Evolutionary conservation across 495 filamentous ascomycete species (phyloP).

Genomic region (Friedmanniomyces endolithicus): DNA sequence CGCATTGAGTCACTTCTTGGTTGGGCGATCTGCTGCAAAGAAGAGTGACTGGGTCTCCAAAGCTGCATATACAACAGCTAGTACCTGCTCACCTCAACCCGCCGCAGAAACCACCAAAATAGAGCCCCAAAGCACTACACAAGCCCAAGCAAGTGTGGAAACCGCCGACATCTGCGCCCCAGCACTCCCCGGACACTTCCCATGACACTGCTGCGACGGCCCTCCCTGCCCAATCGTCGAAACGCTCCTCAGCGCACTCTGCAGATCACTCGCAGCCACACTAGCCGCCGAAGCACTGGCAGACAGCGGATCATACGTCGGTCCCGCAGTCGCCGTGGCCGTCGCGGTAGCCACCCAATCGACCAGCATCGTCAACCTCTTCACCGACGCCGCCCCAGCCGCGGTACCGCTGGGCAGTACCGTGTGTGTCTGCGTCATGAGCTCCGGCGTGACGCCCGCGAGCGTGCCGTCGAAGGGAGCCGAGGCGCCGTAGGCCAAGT

Average conservation of each 20-base stretch:
- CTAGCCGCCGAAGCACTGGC: background rate
- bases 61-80: too few relatives aligned
- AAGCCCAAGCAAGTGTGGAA: background rate
- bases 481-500: constrained; percentile 3
- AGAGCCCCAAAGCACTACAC: too few relatives aligned
- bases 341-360: background rate
- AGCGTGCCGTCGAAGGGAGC: constrained; percentile 4
- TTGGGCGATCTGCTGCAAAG: too few relatives aligned
- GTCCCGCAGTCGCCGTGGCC: background rate
- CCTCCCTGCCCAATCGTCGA: background rate
- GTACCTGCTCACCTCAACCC: too few relatives aligned
- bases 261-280: background rate
- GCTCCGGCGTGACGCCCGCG: background rate
- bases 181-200: background rate
- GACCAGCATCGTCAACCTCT: background rate
- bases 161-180: background rate
- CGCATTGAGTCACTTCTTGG: too few relatives aligned
- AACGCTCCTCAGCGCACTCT: background rate
- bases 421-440: background rate
- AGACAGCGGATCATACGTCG: background rate
- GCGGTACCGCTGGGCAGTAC: background rate
- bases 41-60: too few relatives aligned
- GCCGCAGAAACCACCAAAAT: too few relatives aligned
- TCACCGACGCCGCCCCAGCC: background rate
- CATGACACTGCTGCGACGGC: background rate